Evolutionary conservation across 2,329 filamentous ascomycete genomes (phyloP).

Genomic region (Neophaeococcomyces aloes): DNA sequence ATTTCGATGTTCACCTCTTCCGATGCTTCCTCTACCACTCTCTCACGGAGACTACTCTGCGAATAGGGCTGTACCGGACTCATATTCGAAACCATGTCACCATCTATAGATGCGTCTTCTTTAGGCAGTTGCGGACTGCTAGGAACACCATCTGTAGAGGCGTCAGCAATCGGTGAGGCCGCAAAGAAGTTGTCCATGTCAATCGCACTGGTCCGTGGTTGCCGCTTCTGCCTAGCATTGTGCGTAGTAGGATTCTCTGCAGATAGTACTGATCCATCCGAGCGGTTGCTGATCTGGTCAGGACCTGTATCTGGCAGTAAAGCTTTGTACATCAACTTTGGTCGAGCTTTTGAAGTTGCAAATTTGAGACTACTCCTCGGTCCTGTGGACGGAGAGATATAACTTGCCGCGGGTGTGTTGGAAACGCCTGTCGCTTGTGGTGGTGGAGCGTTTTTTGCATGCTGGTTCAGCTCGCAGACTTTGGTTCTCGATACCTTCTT

Average conservation of each 20-base stretch:
- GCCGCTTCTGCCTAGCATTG: background rate
- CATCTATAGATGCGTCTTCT: too few species aligned
- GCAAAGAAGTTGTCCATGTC: constrained; percentile 5
- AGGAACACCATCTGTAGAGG: background rate
- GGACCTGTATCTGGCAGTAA: constrained; percentile 18
- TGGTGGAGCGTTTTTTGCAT: background rate
- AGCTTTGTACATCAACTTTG: constrained; percentile 35
- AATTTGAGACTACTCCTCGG: constrained; percentile 7
- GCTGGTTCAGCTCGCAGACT: too few species aligned
- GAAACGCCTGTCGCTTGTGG: background rate
- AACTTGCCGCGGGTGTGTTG: constrained; percentile 1
- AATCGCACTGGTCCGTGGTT: background rate
- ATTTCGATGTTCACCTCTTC: background rate
- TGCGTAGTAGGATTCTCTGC: background rate
- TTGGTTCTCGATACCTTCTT: too few species aligned
- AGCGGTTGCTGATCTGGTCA: background rate
- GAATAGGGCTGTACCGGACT: too few species aligned
- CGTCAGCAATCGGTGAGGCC: background rate
- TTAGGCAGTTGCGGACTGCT: background rate
- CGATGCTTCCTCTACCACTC: background rate
- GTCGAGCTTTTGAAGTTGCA: constrained; percentile 27
- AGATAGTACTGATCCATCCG: background rate
- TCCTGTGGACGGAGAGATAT: constrained; percentile 7
- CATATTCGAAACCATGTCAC: too few species aligned
- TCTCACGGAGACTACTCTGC: background rate